Evolutionary conservation across 148 eudicot genomes (phyloP).

Genomic region (Tetragonia tetragonoides): DNA sequence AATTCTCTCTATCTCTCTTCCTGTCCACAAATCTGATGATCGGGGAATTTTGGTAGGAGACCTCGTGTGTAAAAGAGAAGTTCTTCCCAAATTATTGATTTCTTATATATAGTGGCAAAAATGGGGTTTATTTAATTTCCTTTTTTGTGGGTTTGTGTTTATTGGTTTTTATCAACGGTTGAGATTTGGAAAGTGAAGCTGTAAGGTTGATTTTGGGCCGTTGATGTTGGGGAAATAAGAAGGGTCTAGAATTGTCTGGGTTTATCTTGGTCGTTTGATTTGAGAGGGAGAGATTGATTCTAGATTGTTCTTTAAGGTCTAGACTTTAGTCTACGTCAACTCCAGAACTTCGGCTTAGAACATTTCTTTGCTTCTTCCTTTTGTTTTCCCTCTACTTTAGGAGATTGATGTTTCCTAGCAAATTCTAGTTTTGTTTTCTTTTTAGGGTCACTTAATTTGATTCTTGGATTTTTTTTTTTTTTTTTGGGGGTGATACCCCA

Average conservation of each 20-base stretch:
- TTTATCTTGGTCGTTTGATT: not conserved
- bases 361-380: not conserved
- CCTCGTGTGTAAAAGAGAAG: too few species aligned
- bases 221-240: constrained; percentile 15
- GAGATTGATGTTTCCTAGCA: too few species aligned
- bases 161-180: constrained; percentile 14
- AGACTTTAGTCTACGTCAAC: not conserved
- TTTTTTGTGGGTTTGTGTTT: not conserved
- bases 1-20: not conserved
- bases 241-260: constrained; percentile 23
- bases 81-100: too few species aligned
- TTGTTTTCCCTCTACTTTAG: not conserved
- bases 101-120: not conserved
- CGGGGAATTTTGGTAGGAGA: not conserved
- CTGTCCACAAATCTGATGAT: not conserved
- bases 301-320: constrained; percentile 25
- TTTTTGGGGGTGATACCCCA: too few species aligned
- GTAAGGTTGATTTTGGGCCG: not conserved
- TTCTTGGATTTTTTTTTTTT: too few species aligned
- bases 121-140: not conserved
- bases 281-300: constrained; percentile 10
- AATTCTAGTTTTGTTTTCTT: too few species aligned
- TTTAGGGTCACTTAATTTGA: too few species aligned
- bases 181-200: constrained; percentile 8
- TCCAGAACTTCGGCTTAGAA: too few species aligned